Conservation (phyloP, 2,329 filamentous ascomycete genomes). For the Pestalotiopsis sp. region DNA sequence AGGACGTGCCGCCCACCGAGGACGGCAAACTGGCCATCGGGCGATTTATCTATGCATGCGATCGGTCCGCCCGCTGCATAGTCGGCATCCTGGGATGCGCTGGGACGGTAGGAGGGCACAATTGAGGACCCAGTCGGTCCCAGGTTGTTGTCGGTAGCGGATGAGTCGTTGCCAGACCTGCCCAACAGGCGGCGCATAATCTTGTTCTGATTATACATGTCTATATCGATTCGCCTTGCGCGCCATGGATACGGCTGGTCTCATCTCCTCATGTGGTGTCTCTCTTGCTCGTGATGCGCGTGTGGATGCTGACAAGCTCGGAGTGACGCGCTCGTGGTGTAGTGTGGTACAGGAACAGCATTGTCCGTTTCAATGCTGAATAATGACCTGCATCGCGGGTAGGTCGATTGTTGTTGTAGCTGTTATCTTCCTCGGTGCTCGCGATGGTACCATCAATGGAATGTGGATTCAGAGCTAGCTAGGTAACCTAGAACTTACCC, state of each 20-base stretch:
- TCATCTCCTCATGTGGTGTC: conserved; percentile 14
- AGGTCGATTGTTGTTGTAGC: background rate
- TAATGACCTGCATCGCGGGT: background rate
- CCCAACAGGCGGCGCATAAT: conserved; percentile 66
- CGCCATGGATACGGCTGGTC: conserved; percentile 24
- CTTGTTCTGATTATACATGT: conserved; percentile 57
- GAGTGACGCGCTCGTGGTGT: background rate
- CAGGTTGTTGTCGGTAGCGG: conserved; percentile 45
- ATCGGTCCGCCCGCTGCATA: conserved; percentile 57
- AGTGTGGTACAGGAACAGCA: background rate
- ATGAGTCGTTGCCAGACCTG: conserved; percentile 51
- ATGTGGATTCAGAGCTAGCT: background rate
- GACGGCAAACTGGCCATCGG: conserved; percentile 58
- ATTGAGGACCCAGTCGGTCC: conserved; percentile 49
- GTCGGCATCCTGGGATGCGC: conserved; percentile 57
- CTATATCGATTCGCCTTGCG: conserved; percentile 28
- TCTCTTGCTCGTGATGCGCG: background rate
- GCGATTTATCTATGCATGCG: conserved; percentile 59
- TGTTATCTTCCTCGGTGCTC: background rate
- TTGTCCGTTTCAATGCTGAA: background rate
- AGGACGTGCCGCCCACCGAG: conserved; percentile 64
- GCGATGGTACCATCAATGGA: background rate
- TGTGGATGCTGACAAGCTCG: background rate
- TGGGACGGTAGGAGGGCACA: conserved; percentile 51
- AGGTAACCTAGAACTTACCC: background rate